Evolutionary conservation across 1,284 basidiomycete species (phyloP).

Genomic region (Melanopsichium pennsylvanicum): DNA sequence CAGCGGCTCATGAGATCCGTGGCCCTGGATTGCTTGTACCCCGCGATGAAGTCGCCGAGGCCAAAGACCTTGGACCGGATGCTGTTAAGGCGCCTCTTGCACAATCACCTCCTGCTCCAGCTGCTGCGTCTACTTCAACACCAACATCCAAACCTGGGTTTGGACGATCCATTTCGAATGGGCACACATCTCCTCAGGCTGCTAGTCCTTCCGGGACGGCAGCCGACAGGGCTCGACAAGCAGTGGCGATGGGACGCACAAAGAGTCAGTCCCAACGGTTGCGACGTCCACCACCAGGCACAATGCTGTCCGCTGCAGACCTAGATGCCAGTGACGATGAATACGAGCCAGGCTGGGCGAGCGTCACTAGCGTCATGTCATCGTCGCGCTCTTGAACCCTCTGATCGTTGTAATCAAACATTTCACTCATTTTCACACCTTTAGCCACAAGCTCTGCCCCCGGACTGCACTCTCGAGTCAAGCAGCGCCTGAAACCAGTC

Average conservation of each 20-base stretch:
- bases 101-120: neutral
- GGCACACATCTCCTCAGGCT: constrained; percentile 3
- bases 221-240: constrained; percentile 36
- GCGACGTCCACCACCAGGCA: constrained; percentile 54
- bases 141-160: neutral
- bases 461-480: too few species aligned
- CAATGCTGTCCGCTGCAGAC: constrained; percentile 52
- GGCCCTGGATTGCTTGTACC: constrained; percentile 49
- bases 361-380: constrained; percentile 53
- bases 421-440: constrained; percentile 1
- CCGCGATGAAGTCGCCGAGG: constrained; percentile 47
- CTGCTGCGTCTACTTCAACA: constrained; percentile 1
- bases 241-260: constrained; percentile 42
- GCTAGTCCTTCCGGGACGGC: constrained; percentile 1
- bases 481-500: neutral
- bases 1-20: constrained; percentile 43
- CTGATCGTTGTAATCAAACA: neutral
- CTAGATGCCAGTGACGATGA: constrained; percentile 62
- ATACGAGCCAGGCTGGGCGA: constrained; percentile 61
- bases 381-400: constrained; percentile 24
- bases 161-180: constrained; percentile 8
- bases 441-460: too few species aligned
- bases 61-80: constrained; percentile 15
- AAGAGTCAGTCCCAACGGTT: constrained; percentile 50
- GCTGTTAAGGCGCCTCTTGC: constrained; percentile 37